phyloP scores from a whole-genome alignment of 2,329 filamentous ascomycete species.

The Sporothrix pseudoabietina region DNA sequence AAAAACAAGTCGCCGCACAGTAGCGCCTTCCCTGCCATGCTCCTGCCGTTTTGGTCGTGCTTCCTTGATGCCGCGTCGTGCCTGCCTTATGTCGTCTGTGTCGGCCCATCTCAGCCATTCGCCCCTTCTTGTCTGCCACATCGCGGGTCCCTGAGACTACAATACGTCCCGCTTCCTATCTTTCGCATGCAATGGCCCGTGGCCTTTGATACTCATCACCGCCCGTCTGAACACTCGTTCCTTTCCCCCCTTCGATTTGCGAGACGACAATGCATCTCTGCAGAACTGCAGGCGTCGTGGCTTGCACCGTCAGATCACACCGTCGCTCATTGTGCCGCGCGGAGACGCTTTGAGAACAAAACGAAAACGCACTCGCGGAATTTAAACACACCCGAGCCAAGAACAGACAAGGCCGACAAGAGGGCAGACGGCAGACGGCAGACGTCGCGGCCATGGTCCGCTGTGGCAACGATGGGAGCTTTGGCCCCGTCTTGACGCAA shows the following conservation, averaged over 20 bases:
- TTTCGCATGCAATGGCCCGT: neutral
- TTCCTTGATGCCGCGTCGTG: neutral
- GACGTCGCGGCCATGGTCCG: conserved; percentile 27
- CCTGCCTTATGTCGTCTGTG: neutral
- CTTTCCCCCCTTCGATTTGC: neutral
- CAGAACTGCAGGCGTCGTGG: conserved; percentile 15
- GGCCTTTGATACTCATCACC: neutral
- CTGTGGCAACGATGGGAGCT: conserved; percentile 30
- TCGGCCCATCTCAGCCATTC: neutral
- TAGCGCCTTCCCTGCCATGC: neutral
- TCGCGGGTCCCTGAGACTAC: neutral
- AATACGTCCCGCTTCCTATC: neutral
- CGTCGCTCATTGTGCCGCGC: neutral
- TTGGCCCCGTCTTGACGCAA: conserved; percentile 32
- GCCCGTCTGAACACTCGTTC: neutral
- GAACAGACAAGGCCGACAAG: neutral
- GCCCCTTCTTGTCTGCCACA: neutral
- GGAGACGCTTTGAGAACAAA: conserved; percentile 4
- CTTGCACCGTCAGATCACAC: conserved; percentile 4
- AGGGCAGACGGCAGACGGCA: neutral
- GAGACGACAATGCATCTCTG: conserved; percentile 19
- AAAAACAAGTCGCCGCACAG: neutral
- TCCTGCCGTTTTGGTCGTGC: neutral
- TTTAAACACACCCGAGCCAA: conserved; percentile 17
- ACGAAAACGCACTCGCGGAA: neutral